These are phyloP conservation scores for Phytopythium boreale DNA, from an alignment of 352 stramenopile genomes.

Conservation along the genomic window DNA sequence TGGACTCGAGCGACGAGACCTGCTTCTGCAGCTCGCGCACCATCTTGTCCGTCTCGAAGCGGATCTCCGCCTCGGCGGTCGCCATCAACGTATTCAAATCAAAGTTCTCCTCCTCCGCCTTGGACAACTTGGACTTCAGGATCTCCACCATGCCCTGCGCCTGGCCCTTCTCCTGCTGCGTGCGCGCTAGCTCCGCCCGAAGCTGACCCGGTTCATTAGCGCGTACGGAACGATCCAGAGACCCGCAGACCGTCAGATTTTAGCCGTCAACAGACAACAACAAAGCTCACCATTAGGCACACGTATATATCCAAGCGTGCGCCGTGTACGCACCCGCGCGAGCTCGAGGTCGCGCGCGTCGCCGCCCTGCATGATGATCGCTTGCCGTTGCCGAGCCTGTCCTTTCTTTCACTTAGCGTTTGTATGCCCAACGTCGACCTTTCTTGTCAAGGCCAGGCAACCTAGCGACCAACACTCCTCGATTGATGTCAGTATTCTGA, in stretches of 20 bases:
- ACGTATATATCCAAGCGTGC: not conserved
- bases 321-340: constrained; percentile 1
- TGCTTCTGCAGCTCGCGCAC: constrained; percentile 39
- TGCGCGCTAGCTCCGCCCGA: constrained; percentile 27
- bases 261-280: not conserved
- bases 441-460: not conserved
- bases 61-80: constrained; percentile 48
- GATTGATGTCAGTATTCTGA: not conserved
- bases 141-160: constrained; percentile 55
- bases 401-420: not conserved
- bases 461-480: not conserved
- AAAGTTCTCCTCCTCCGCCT: constrained; percentile 62
- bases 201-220: constrained; percentile 11
- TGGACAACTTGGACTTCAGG: constrained; percentile 36
- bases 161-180: constrained; percentile 54
- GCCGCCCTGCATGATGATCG: not conserved
- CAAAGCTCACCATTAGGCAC: not conserved
- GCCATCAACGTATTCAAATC: constrained; percentile 52
- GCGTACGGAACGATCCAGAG: not conserved
- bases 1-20: constrained; percentile 51
- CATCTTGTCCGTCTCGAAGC: constrained; percentile 35
- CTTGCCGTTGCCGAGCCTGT: not conserved
- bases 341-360: constrained; percentile 7
- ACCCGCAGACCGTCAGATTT: not conserved
- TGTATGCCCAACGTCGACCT: not conserved